phyloP scores from a whole-genome alignment of 768 basidiomycete species.

The Suillus clintonianus region DNA sequence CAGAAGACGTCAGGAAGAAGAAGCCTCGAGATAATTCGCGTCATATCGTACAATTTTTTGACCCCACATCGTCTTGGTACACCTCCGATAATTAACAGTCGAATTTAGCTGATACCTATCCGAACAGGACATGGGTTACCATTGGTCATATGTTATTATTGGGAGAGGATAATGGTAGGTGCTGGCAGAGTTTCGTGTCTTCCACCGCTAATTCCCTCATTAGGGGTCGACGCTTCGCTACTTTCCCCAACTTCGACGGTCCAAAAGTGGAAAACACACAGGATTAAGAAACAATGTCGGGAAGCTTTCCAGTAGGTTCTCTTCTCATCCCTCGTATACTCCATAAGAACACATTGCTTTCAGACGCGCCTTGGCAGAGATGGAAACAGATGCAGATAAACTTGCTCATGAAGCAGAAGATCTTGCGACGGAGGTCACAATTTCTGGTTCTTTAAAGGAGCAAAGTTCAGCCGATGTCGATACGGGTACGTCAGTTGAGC shows the following conservation, averaged over 20 bases:
- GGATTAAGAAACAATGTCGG: conserved; percentile 55
- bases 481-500: background rate
- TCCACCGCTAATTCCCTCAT: conserved; percentile 1
- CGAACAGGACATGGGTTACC: conserved; percentile 62
- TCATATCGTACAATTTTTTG: conserved; percentile 81
- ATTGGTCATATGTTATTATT: conserved; percentile 60
- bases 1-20: conserved; percentile 35
- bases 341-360: background rate
- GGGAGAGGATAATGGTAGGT: conserved; percentile 69
- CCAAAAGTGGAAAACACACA: conserved; percentile 62
- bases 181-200: background rate
- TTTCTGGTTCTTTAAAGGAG: background rate
- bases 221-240: conserved; percentile 69
- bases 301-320: conserved; percentile 61
- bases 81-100: conserved; percentile 12
- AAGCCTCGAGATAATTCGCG: conserved; percentile 39
- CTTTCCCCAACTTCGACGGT: conserved; percentile 49
- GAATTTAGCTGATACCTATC: conserved; percentile 3
- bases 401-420: conserved; percentile 5
- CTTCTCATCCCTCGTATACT: background rate
- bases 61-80: conserved; percentile 65
- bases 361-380: conserved; percentile 48
- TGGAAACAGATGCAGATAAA: conserved; percentile 41
- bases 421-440: conserved; percentile 3
- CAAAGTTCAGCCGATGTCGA: background rate